phyloP scores from a whole-genome alignment of 2,329 filamentous ascomycete genomes.

The Colletotrichum coccodes region DNA sequence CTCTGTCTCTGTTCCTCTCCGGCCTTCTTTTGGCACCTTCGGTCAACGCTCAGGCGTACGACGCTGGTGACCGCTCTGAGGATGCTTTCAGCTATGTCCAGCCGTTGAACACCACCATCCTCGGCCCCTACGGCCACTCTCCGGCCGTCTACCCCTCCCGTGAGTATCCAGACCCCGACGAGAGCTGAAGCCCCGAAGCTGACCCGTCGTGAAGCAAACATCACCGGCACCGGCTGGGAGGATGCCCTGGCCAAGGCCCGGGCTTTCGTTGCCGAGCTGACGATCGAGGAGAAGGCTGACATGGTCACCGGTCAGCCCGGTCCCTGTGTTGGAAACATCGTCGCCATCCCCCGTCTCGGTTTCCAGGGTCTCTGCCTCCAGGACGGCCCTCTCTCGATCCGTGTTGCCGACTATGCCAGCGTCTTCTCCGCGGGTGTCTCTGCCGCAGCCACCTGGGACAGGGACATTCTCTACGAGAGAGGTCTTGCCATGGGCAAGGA shows the following conservation, averaged over 20 bases:
- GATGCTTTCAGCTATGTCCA: constrained; percentile 51
- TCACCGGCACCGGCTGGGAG: constrained; percentile 48
- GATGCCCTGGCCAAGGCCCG: constrained; percentile 48
- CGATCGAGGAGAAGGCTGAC: constrained; percentile 42
- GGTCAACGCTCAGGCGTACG: constrained; percentile 41
- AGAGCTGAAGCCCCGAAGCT: constrained; percentile 14
- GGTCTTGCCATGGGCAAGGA: constrained; percentile 62
- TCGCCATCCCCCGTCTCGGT: constrained; percentile 50
- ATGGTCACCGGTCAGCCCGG: constrained; percentile 47
- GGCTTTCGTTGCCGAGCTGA: constrained; percentile 42
- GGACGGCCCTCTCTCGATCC: constrained; percentile 48
- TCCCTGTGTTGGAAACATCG: constrained; percentile 48
- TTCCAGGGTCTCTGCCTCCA: constrained; percentile 55
- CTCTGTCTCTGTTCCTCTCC: constrained; percentile 57
- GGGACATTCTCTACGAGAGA: constrained; percentile 65
- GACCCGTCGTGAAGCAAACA: constrained; percentile 42
- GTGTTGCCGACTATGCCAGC: constrained; percentile 54
- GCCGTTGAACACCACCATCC: constrained; percentile 51
- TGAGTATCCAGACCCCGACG: constrained; percentile 37
- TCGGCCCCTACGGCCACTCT: constrained; percentile 51
- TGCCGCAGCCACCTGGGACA: constrained; percentile 75
- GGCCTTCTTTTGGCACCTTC: constrained; percentile 42
- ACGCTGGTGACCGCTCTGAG: constrained; percentile 35
- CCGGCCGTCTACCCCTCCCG: constrained; percentile 48
- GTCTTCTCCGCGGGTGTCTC: constrained; percentile 69